These are phyloP conservation scores for Fusarium tupiense DNA, from an alignment of 2,329 filamentous ascomycete species.

Conservation along the genomic window DNA sequence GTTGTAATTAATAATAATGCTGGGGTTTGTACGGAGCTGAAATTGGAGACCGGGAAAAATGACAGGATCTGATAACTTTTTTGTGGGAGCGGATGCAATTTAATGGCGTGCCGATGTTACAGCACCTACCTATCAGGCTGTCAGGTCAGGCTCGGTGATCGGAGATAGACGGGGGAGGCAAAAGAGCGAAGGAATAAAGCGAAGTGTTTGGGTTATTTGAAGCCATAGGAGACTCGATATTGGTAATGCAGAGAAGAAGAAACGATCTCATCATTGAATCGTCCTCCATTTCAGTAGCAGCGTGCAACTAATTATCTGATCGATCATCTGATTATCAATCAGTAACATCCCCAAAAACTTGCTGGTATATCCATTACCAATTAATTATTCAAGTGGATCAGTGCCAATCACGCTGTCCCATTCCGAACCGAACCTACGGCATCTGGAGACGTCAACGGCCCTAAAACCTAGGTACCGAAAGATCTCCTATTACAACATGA, in stretches of 20 bases:
- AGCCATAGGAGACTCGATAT: neutral
- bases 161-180: constrained; percentile 28
- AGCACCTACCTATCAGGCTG: neutral
- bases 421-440: constrained; percentile 25
- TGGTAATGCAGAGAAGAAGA: neutral
- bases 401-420: constrained; percentile 1
- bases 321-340: constrained; percentile 33
- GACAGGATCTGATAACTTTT: constrained; percentile 28
- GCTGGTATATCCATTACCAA: constrained; percentile 13
- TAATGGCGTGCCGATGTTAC: constrained; percentile 21
- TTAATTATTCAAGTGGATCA: constrained; percentile 18
- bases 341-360: constrained; percentile 1
- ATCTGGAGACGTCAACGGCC: constrained; percentile 23
- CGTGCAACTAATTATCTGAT: constrained; percentile 11
- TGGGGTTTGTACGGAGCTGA: neutral
- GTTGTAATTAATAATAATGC: neutral
- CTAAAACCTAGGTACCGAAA: constrained; percentile 25
- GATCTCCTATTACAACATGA: constrained; percentile 25
- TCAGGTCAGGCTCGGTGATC: constrained; percentile 22
- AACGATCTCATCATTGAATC: neutral
- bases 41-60: neutral
- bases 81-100: constrained; percentile 14
- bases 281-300: neutral
- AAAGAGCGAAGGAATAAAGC: constrained; percentile 27
- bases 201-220: constrained; percentile 25